Conservation (phyloP, 75 land plant species). For the Pinus taeda region DNA sequence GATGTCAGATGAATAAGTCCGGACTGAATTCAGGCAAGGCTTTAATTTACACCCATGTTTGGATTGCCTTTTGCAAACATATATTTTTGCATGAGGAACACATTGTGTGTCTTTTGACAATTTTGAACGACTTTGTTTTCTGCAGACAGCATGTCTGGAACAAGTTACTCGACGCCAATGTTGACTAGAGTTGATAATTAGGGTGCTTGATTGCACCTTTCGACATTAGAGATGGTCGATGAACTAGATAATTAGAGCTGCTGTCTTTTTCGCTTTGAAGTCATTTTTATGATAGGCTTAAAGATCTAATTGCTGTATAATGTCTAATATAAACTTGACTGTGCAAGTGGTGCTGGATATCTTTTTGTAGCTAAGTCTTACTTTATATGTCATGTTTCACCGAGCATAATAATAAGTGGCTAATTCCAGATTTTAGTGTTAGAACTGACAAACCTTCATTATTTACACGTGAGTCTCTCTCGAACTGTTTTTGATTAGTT, state of each 20-base stretch:
- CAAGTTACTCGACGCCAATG: background rate
- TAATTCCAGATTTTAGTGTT: background rate
- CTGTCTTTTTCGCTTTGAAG: background rate
- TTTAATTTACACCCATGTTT: background rate
- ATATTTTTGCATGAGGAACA: background rate
- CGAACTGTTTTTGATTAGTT: background rate
- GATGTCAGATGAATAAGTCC: background rate
- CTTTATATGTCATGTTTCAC: background rate
- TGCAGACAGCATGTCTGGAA: background rate
- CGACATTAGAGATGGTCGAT: background rate
- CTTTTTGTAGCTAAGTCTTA: background rate
- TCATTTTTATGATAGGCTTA: background rate
- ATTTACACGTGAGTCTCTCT: background rate
- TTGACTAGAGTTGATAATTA: background rate
- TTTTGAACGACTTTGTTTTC: background rate
- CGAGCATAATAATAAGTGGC: background rate
- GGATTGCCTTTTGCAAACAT: background rate
- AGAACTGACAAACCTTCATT: background rate
- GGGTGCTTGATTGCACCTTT: background rate
- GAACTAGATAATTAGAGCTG: background rate
- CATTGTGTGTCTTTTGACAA: background rate
- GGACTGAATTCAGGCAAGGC: background rate
- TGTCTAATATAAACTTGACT: background rate
- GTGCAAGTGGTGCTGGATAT: background rate
- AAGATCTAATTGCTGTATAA: background rate